These are phyloP conservation scores for Colletotrichum kahawae DNA, from an alignment of 2,329 filamentous ascomycete species.

Conservation along the genomic window DNA sequence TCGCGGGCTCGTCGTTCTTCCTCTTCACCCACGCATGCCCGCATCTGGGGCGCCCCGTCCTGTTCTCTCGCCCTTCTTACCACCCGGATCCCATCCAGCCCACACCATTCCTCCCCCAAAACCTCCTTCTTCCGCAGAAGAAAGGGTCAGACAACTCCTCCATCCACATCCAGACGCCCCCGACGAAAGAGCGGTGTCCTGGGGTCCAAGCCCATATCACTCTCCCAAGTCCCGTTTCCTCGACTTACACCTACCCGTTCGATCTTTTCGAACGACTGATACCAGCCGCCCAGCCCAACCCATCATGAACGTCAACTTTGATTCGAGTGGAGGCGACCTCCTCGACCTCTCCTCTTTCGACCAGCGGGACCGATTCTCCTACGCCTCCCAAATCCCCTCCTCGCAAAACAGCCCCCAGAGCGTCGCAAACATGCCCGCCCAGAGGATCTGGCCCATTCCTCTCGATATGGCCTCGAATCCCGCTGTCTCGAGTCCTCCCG, in stretches of 20 bases:
- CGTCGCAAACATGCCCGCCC: slow-evolving; percentile 37
- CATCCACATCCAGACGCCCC: slow-evolving; percentile 14
- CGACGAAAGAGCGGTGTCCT: slow-evolving; percentile 50
- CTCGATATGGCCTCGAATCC: slow-evolving; percentile 55
- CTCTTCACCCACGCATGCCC: slow-evolving; percentile 25
- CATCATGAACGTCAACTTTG: slow-evolving; percentile 65
- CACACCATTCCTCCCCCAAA: slow-evolving; percentile 12
- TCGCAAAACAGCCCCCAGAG: slow-evolving; percentile 24
- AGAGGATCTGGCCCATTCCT: slow-evolving; percentile 54
- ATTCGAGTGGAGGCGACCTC: slow-evolving; percentile 61
- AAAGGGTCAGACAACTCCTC: not conserved
- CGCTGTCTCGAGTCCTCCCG: slow-evolving; percentile 54
- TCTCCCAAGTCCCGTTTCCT: slow-evolving; percentile 20
- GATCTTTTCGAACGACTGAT: slow-evolving; percentile 30
- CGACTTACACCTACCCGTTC: slow-evolving; percentile 32
- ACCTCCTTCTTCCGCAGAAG: not conserved
- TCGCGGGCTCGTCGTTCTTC: slow-evolving; percentile 23
- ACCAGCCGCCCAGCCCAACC: not conserved
- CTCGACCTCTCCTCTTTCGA: slow-evolving; percentile 65
- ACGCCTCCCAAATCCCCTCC: slow-evolving; percentile 44
- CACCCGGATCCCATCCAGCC: slow-evolving; percentile 12
- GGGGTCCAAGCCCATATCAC: slow-evolving; percentile 30
- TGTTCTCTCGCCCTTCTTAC: slow-evolving; percentile 18
- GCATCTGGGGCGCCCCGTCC: slow-evolving; percentile 16
- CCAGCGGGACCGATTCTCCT: slow-evolving; percentile 61